phyloP scores from a whole-genome alignment of 192 early-diverging fungal genomes.

The Coemansia umbellata region DNA sequence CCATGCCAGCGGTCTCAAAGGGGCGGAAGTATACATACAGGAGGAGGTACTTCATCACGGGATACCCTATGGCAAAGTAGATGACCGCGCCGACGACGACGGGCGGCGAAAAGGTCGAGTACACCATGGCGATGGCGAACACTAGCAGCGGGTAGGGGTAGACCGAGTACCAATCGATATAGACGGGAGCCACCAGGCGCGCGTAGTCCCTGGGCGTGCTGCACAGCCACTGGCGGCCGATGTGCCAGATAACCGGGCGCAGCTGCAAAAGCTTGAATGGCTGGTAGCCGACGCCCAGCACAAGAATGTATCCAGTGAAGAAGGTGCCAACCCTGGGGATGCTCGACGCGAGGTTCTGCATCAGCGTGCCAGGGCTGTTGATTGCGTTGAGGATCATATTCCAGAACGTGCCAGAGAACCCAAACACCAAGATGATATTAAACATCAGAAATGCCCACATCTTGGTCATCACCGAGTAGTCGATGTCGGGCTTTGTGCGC shows the following conservation, averaged over 20 bases:
- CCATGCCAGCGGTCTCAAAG: slow-evolving; percentile 65
- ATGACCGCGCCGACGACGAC: slow-evolving; percentile 67
- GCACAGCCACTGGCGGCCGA: slow-evolving; percentile 58
- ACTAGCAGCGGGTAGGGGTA: slow-evolving; percentile 70
- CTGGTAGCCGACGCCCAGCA: slow-evolving; percentile 67
- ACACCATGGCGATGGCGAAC: slow-evolving; percentile 69
- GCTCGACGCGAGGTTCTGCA: slow-evolving; percentile 60
- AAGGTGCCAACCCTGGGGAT: slow-evolving; percentile 71
- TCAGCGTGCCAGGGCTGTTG: slow-evolving; percentile 58
- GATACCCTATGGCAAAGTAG: slow-evolving; percentile 63
- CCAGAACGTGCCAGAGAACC: slow-evolving; percentile 65
- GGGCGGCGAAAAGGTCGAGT: slow-evolving; percentile 71
- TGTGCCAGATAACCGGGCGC: slow-evolving; percentile 58
- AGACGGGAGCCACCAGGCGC: slow-evolving; percentile 65
- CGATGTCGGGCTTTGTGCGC: slow-evolving; percentile 42
- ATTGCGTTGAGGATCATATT: slow-evolving; percentile 61
- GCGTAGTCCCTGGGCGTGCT: slow-evolving; percentile 79
- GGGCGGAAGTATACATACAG: slow-evolving; percentile 76
- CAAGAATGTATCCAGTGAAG: slow-evolving; percentile 70
- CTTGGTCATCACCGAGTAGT: slow-evolving; percentile 57
- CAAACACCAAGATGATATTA: slow-evolving; percentile 74
- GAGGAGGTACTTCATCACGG: slow-evolving; percentile 72
- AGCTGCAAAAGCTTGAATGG: slow-evolving; percentile 70
- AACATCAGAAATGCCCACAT: slow-evolving; percentile 73
- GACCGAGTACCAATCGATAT: slow-evolving; percentile 64